phyloP scores from a whole-genome alignment of 495 filamentous ascomycete species.

The Podospora fimiseda region DNA sequence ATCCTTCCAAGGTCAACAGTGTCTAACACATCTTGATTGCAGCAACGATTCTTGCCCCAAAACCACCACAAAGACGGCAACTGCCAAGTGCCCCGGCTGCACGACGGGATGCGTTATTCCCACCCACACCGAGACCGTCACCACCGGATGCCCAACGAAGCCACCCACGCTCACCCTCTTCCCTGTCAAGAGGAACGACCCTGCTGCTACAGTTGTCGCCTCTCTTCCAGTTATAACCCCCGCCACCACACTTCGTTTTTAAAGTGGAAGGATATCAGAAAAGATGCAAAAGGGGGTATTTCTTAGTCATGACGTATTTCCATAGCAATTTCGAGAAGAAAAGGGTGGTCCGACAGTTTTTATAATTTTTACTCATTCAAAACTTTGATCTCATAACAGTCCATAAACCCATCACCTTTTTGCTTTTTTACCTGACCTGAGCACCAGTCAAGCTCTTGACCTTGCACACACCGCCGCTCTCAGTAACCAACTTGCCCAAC shows the following conservation, averaged over 20 bases:
- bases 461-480: constrained; percentile 64
- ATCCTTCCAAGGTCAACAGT: too few species aligned
- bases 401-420: too few species aligned
- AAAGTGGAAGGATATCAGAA: not conserved
- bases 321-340: not conserved
- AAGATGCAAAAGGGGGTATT: not conserved
- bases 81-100: constrained; percentile 28
- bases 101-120: constrained; percentile 26
- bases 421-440: constrained; percentile 52
- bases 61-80: constrained; percentile 29
- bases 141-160: constrained; percentile 28
- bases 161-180: not conserved
- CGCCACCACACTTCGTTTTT: not conserved
- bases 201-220: not conserved
- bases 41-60: constrained; percentile 37
- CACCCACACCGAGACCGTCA: constrained; percentile 32
- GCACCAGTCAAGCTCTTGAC: constrained; percentile 68
- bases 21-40: too few species aligned
- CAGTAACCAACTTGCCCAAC: constrained; percentile 62
- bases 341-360: not conserved
- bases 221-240: not conserved
- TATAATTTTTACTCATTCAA: not conserved
- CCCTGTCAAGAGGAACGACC: constrained; percentile 12
- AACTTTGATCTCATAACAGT: too few species aligned
- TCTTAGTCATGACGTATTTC: too few species aligned